A percentile compares a stretch with the other conserved stretches of the same genome.
These are phyloP conservation scores for Xylariaceae sp. DNA, from an alignment of 2,329 filamentous ascomycete species.

Conservation along the genomic window DNA sequence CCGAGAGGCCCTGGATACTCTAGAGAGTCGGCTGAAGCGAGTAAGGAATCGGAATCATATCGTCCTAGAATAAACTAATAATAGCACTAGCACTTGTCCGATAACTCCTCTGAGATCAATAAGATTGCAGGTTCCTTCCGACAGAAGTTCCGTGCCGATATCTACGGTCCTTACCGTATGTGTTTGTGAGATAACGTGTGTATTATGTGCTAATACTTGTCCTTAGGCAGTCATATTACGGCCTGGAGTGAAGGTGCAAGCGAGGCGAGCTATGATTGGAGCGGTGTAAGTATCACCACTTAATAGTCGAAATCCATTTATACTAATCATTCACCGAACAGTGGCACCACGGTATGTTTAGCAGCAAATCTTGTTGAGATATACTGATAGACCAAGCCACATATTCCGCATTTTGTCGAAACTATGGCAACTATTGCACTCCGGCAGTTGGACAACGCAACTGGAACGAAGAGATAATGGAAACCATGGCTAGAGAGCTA, in stretches of 20 bases:
- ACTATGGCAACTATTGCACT: constrained; percentile 44
- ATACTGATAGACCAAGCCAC: no score
- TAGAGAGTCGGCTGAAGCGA: constrained; percentile 35
- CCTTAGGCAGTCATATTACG: no score
- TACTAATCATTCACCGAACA: no score
- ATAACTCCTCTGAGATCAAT: constrained; percentile 5
- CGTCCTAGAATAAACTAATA: no score
- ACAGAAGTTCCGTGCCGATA: no score
- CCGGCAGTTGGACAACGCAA: constrained; percentile 30
- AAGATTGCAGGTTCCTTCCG: not conserved
- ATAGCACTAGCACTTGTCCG: constrained; percentile 7
- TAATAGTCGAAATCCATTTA: not conserved
- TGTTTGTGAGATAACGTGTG: no score
- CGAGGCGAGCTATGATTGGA: constrained; percentile 38
- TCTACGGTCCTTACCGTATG: no score
- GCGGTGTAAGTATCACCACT: constrained; percentile 36
- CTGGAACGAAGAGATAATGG: constrained; percentile 51
- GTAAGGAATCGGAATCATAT: constrained; percentile 3
- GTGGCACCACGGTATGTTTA: no score
- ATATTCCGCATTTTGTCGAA: constrained; percentile 43
- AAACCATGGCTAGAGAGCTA: constrained; percentile 40
- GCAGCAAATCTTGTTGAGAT: no score
- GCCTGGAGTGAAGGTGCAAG: constrained; percentile 36
- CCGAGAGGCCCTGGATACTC: constrained; percentile 35
- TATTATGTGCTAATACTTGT: no score